Conservation (phyloP, 352 stramenopile species). For the Pythium aquatile region DNA sequence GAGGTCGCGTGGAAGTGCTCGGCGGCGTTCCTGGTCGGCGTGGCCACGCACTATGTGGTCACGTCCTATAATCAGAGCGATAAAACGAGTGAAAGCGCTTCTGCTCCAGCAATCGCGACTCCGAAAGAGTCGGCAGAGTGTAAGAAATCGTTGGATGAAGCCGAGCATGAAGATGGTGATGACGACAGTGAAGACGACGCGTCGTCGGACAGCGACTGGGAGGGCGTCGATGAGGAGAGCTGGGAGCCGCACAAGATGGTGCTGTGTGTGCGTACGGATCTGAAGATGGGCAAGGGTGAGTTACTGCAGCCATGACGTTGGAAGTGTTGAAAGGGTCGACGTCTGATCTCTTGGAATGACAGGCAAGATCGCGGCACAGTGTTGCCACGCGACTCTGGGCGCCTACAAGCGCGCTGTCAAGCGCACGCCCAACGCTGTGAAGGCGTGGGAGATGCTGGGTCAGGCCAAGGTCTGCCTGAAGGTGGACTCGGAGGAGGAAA, state of each 20-base stretch:
- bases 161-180: not conserved
- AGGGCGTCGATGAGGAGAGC: constrained; percentile 53
- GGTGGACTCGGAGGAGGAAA: constrained; percentile 82
- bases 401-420: constrained; percentile 93
- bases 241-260: constrained; percentile 92
- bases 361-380: constrained; percentile 87
- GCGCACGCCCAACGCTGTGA: constrained; percentile 63
- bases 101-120: not conserved
- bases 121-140: constrained; percentile 9
- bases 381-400: constrained; percentile 90
- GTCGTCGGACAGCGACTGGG: constrained; percentile 60
- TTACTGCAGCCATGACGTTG: not conserved
- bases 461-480: constrained; percentile 87
- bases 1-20: constrained; percentile 81
- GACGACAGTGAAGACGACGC: constrained; percentile 18
- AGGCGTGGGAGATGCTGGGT: constrained; percentile 78
- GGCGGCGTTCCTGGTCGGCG: constrained; percentile 68
- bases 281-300: constrained; percentile 95
- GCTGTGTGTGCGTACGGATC: constrained; percentile 92
- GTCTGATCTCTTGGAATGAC: not conserved
- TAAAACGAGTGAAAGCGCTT: not conserved
- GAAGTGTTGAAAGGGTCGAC: not conserved
- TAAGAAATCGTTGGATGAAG: constrained; percentile 11
- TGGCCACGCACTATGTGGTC: constrained; percentile 62
- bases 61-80: constrained; percentile 36